Evolutionary conservation across 2,329 filamentous ascomycete species (phyloP), one percentile per base, ranked within the genome.

Genomic region (Alternaria triticimaculans): DNA sequence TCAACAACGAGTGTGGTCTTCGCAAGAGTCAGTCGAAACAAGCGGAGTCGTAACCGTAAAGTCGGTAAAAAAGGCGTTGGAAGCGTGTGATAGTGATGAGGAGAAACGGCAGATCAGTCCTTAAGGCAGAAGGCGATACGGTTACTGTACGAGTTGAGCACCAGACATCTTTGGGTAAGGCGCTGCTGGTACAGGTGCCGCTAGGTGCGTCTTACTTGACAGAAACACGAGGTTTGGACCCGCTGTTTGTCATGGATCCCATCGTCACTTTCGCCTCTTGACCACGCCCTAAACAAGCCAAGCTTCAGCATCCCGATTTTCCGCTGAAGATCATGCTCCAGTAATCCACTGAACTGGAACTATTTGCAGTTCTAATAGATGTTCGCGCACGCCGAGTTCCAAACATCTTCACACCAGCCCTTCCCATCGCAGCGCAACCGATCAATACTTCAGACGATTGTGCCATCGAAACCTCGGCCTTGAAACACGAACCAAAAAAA

Each of bases 111-210:
- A 55, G 55, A 63, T 63, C 30, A n/a, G 56, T 23, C 50, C 61
- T 69, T 61, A 67, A 69, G 67, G 63, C 67, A 64, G 56, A 55
- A 58, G 66, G 62, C 58, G 62, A 54, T 58, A 45, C 28, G 30
- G 49, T 7, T 25, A 5, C 49, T 53, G 30, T 53, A 53, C 49
- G 49, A 53, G n/a, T 21, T 21, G 21, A 37, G 21, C 49, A 53
- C 49, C 49, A 53, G 41, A 20, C 37, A 53, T 30, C 49, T 53
- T 41, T 28, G 46, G 37, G 54, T 45, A 30, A 26, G 53, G 58
- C 56, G 62, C 28, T 61, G 56, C 55, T 63, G 64, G 64, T 63
- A 66, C 66, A 64, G 46, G 51, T 15, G 63, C 58, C 58, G 58
- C 66, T 58, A 62, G 46, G 51, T 15, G 63, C 58, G 37, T 58